Base-by-base conservation (phyloP, 768 basidiomycete species). In the Boletus eberwhitei region DNA sequence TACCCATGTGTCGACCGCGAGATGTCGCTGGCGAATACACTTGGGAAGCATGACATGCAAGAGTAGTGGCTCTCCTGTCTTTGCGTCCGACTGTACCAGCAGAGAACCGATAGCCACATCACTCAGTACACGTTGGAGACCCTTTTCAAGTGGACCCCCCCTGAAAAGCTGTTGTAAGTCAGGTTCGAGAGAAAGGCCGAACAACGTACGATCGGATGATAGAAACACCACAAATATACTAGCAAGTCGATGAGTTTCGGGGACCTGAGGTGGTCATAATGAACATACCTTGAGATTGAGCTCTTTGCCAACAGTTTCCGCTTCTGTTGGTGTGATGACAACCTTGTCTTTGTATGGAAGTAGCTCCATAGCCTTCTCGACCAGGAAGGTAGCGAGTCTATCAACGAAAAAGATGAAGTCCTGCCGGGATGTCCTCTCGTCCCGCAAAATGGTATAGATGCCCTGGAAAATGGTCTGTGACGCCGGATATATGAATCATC, bases 391-490 rank as follows among this genome's bases (percentile, higher is more conserved):
- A 0, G 95, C 83, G 2, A 98, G 74, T 17, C 96, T 81, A 67
- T 97, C 93, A 0, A 84, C 83, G 65, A 93, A 93, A 76, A 97
- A 96, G 37, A 98, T 85, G 64, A 98, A 98, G 65, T 98, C 93
- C 61, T 90, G 89, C 17, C 86, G 77, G 13, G 74, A 73, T 0
- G 90, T 87, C n/a, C 73, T 78, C 52, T 73, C 75, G 61, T 93
- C 86, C 8, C 96, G 81, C 21, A 99, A 65, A 24, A 90, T 85
- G 0, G 96, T 98, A 67, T 87, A 88, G 7, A 98, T 94, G 0
- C 93, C 94, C 92, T 96, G 46, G 46, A 8, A 29, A 57, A 42
- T 34, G 5, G 16, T 44, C 16, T 35, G 54, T 37, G n/a, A 11
- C 11, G 13, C 38, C 9, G 34, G 3, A 41, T 46, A 21, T 17